A percentile compares a stretch with the other conserved stretches of the same genome.
Conservation (phyloP, 75 land plant genomes). For the Cunninghamia lanceolata region DNA sequence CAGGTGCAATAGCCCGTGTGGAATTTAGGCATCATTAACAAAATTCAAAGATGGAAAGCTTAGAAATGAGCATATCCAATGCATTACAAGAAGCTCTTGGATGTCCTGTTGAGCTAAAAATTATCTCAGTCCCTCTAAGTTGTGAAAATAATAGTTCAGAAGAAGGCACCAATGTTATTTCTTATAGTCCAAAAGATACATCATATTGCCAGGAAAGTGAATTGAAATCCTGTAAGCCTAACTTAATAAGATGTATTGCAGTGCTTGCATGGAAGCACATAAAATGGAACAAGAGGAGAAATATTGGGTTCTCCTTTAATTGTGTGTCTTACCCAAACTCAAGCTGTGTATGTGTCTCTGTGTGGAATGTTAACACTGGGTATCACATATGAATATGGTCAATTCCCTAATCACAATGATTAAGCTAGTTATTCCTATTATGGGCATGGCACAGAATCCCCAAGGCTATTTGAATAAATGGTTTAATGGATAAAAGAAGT, state of each 20-base stretch:
- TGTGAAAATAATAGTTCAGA: not conserved
- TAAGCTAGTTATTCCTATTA: too few species aligned
- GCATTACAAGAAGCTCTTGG: too few species aligned
- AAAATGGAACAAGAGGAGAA: not conserved
- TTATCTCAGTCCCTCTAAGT: not conserved
- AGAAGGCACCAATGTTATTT: not conserved
- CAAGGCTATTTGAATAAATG: too few species aligned
- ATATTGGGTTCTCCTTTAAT: too few species aligned
- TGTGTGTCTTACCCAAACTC: not conserved
- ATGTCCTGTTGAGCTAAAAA: conserved; percentile 26
- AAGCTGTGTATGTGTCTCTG: not conserved
- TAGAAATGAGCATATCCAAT: conserved; percentile 20
- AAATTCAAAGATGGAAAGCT: too few species aligned
- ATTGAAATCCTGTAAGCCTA: not conserved
- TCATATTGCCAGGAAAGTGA: not conserved
- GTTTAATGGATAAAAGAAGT: too few species aligned
- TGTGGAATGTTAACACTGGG: not conserved
- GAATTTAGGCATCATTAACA: too few species aligned
- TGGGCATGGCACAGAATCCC: too few species aligned
- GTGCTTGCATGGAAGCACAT: not conserved
- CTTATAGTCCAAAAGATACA: not conserved
- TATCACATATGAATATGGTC: too few species aligned
- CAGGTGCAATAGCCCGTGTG: too few species aligned
- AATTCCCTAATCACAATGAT: too few species aligned
- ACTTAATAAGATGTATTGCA: not conserved